These are phyloP conservation scores for Boletellus ananas DNA, from an alignment of 768 basidiomycete species.

Conservation along the genomic window DNA sequence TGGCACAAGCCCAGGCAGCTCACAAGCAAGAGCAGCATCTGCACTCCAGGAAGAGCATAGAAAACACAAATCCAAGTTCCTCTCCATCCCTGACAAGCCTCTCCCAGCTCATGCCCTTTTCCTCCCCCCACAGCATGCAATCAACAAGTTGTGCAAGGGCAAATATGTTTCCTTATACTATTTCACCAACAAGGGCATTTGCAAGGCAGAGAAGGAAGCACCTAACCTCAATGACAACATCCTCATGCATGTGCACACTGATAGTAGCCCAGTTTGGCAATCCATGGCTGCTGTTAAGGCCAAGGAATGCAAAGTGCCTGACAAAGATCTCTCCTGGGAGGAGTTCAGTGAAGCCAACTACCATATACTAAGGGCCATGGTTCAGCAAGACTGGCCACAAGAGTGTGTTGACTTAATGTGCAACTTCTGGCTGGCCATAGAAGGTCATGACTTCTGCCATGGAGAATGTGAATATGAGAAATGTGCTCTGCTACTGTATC, in stretches of 20 bases:
- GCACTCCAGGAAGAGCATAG: not conserved
- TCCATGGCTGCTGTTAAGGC: not conserved
- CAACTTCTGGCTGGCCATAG: not conserved
- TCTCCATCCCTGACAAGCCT: rapidly evolving
- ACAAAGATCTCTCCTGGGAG: conserved; percentile 1
- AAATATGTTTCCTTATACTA: not conserved
- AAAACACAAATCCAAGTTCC: not conserved
- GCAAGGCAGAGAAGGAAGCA: not conserved
- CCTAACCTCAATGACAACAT: too few species aligned
- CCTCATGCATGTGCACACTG: too few species aligned
- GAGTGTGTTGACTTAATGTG: not conserved
- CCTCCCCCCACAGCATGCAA: not conserved
- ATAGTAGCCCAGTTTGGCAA: not conserved
- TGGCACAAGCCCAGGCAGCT: too few species aligned
- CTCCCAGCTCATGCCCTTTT: rapidly evolving
- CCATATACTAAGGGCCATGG: not conserved
- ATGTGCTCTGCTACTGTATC: not conserved
- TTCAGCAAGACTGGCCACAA: not conserved
- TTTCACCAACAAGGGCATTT: conserved; percentile 3
- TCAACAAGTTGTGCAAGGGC: not conserved
- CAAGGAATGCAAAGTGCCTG: not conserved
- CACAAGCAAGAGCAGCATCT: too few species aligned
- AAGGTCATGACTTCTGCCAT: not conserved
- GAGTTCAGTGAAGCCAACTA: conserved; percentile 2
- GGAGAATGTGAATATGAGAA: not conserved